Evolutionary conservation across 495 filamentous ascomycete genomes (phyloP).

Genomic region (Aspergillus cavernicola): DNA sequence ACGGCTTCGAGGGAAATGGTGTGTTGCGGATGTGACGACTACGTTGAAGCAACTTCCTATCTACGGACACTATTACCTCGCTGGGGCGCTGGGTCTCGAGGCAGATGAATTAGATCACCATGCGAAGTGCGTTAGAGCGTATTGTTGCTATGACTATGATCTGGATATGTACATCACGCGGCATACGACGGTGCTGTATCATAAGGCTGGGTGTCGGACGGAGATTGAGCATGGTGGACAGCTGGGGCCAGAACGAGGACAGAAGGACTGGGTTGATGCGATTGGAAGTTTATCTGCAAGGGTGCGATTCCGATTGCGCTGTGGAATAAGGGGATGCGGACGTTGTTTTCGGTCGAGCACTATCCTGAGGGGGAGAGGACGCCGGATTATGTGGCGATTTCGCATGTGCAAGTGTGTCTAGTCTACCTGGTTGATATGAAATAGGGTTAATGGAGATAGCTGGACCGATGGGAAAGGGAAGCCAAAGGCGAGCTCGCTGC

Average conservation of each 20-base stretch:
- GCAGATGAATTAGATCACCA: constrained; percentile 4
- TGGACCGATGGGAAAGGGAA: constrained; percentile 11
- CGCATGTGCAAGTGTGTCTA: constrained; percentile 5
- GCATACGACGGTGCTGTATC: background rate
- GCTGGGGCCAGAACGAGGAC: constrained; percentile 1
- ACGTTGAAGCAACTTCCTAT: constrained; percentile 4
- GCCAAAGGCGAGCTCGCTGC: background rate
- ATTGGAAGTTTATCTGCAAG: constrained; percentile 1
- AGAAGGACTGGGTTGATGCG: constrained; percentile 1
- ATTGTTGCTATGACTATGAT: constrained; percentile 6
- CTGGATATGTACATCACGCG: background rate
- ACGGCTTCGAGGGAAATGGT: background rate
- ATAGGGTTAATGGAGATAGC: background rate
- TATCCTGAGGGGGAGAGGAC: background rate
- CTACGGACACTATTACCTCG: constrained; percentile 8
- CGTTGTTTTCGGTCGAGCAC: constrained; percentile 1
- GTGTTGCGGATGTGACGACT: constrained; percentile 4
- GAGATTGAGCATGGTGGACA: background rate
- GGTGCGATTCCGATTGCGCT: constrained; percentile 3
- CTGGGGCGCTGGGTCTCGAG: background rate
- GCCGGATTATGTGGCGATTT: constrained; percentile 8
- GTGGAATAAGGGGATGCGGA: background rate
- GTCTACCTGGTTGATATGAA: background rate
- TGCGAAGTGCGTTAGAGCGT: background rate
- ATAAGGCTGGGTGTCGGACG: background rate